phyloP scores from a whole-genome alignment of 2,329 filamentous ascomycete species.

The Lachnellula arida region DNA sequence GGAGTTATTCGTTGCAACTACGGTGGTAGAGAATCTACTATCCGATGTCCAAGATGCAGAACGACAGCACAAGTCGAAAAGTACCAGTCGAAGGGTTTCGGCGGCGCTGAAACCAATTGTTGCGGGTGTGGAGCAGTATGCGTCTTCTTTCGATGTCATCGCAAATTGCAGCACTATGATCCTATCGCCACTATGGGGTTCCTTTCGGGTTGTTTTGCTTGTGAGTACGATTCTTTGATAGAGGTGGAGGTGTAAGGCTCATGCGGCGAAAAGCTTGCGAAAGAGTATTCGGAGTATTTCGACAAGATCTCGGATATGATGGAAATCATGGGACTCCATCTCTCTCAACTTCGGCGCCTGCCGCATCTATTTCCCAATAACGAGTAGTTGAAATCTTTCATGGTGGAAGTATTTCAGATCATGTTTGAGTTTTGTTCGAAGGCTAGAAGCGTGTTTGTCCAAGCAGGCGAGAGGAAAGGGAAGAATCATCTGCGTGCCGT shows the following conservation, averaged over 20 bases:
- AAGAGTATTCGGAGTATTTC: background rate
- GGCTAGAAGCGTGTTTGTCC: background rate
- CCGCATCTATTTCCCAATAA: background rate
- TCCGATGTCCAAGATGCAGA: background rate
- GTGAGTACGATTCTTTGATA: background rate
- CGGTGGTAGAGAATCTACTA: background rate
- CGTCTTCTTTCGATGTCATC: background rate
- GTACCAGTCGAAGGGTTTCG: background rate
- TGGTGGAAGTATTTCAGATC: background rate
- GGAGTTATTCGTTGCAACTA: background rate
- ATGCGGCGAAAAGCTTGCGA: background rate
- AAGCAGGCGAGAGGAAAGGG: background rate
- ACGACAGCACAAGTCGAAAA: background rate
- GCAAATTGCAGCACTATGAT: background rate
- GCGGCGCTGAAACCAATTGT: background rate
- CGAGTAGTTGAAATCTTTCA: background rate
- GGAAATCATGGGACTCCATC: background rate
- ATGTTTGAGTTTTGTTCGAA: background rate
- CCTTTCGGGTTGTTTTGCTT: background rate
- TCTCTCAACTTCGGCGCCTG: background rate
- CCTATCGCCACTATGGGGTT: background rate
- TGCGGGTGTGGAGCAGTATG: background rate
- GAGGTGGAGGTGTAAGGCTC: background rate
- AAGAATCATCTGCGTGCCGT: background rate
- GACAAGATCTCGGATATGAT: background rate